Evolutionary conservation across 352 stramenopile species (phyloP).

Genomic region (Pythium phragmitis): DNA sequence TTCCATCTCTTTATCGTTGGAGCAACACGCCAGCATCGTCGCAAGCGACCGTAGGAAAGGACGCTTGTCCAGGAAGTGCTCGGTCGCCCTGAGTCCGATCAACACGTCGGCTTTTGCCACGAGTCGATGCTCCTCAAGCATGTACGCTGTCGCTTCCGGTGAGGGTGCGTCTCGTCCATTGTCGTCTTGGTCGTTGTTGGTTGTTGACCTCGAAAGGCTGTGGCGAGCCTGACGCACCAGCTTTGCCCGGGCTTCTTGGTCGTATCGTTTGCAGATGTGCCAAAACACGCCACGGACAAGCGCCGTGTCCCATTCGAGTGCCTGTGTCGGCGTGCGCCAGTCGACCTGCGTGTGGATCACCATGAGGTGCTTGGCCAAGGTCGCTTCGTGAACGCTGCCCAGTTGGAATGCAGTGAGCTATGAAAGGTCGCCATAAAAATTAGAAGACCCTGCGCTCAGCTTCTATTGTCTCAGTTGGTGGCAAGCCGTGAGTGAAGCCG

Average conservation of each 20-base stretch:
- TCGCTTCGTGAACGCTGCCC: not conserved
- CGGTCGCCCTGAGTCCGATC: constrained; percentile 37
- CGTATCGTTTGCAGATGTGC: constrained; percentile 32
- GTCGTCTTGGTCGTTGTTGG: not conserved
- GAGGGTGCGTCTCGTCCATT: not conserved
- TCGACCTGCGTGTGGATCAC: constrained; percentile 45
- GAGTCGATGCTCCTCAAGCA: constrained; percentile 34
- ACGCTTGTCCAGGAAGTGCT: constrained; percentile 48
- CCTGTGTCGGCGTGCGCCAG: constrained; percentile 45
- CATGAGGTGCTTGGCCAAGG: constrained; percentile 16
- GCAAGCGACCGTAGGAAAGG: constrained; percentile 55
- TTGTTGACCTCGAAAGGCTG: too few species aligned
- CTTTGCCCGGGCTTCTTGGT: constrained; percentile 11
- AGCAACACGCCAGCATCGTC: constrained; percentile 53
- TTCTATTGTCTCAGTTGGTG: not conserved
- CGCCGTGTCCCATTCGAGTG: constrained; percentile 45
- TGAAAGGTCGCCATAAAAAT: constrained; percentile 16
- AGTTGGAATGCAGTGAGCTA: not conserved
- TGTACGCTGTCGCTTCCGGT: not conserved
- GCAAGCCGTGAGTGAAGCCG: not conserved
- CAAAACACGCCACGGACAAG: constrained; percentile 60
- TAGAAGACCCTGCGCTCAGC: not conserved
- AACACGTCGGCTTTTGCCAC: constrained; percentile 66
- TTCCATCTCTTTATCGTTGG: constrained; percentile 52
- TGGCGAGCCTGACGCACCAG: not conserved